These are phyloP conservation scores for Abelmoschus esculentus DNA, from an alignment of 345 rosid genomes.

Conservation along the genomic window DNA sequence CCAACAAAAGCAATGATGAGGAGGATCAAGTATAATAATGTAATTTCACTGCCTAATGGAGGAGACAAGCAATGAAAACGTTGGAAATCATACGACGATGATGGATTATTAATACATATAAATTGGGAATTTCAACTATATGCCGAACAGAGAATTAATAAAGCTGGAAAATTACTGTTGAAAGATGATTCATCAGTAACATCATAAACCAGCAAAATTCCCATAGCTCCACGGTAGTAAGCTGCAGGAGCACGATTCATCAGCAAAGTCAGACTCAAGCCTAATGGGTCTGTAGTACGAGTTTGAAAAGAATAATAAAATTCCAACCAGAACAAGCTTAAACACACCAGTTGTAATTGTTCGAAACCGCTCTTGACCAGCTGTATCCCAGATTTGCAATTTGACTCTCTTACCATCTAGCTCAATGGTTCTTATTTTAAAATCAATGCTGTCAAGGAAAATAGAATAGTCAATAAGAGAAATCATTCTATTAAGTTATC, in stretches of 20 bases:
- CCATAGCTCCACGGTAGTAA: conserved; percentile 83
- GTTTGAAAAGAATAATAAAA: background rate
- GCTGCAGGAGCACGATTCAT: conserved; percentile 31
- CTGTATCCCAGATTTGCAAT: conserved; percentile 95
- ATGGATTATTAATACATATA: background rate
- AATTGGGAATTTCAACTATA: background rate
- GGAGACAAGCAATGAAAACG: background rate
- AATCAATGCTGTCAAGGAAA: conserved; percentile 66
- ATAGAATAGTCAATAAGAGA: background rate
- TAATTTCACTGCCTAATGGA: background rate
- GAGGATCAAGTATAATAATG: background rate
- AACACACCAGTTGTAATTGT: conserved; percentile 70
- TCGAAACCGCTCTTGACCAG: conserved; percentile 93
- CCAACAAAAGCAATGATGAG: conserved; percentile 3
- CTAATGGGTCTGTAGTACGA: background rate
- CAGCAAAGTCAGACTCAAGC: conserved; percentile 1
- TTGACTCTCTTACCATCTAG: conserved; percentile 89
- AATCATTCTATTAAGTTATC: background rate
- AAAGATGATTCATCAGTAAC: conserved; percentile 80
- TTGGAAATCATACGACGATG: background rate
- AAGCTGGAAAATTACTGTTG: conserved; percentile 39
- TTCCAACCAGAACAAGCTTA: background rate
- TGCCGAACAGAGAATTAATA: background rate
- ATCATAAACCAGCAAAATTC: conserved; percentile 71
- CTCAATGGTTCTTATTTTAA: conserved; percentile 91